A percentile compares a stretch with the other conserved stretches of the same genome.
phyloP scores from a whole-genome alignment of 2,329 filamentous ascomycete species.

The Alternaria alternata region DNA sequence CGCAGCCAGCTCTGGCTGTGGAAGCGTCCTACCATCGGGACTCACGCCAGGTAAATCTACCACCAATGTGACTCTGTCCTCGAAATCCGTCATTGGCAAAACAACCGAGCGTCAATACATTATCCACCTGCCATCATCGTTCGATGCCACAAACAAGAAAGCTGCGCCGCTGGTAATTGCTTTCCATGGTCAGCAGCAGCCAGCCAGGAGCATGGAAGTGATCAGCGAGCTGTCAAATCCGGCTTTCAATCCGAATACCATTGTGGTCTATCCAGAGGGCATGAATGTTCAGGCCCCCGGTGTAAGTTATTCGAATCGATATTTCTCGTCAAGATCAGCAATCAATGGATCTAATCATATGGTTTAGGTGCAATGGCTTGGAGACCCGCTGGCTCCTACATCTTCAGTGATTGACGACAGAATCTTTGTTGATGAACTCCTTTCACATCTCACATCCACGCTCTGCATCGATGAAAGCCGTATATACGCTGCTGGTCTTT shows the following conservation, averaged over 20 bases:
- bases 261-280: conserved; percentile 34
- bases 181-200: conserved; percentile 30
- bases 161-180: conserved; percentile 28
- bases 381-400: conserved; percentile 48
- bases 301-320: conserved; percentile 15
- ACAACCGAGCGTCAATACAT: conserved; percentile 28
- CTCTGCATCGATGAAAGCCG: conserved; percentile 56
- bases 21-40: conserved; percentile 10
- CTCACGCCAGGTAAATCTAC: conserved; percentile 29
- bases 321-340: neutral
- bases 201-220: conserved; percentile 29
- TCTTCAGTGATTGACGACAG: conserved; percentile 52
- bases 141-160: conserved; percentile 20
- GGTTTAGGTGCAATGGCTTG: conserved; percentile 48
- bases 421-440: conserved; percentile 53
- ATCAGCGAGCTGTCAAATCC: conserved; percentile 31
- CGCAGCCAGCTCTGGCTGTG: conserved; percentile 29
- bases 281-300: conserved; percentile 27
- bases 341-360: neutral
- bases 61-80: conserved; percentile 28
- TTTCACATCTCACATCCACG: conserved; percentile 45
- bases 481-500: conserved; percentile 60
- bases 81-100: conserved; percentile 23
- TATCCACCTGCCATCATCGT: conserved; percentile 25
- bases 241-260: conserved; percentile 24